Base-by-base conservation (phyloP, 371 early-diverging fungal genomes). In the Mortierella sp. region DNA sequence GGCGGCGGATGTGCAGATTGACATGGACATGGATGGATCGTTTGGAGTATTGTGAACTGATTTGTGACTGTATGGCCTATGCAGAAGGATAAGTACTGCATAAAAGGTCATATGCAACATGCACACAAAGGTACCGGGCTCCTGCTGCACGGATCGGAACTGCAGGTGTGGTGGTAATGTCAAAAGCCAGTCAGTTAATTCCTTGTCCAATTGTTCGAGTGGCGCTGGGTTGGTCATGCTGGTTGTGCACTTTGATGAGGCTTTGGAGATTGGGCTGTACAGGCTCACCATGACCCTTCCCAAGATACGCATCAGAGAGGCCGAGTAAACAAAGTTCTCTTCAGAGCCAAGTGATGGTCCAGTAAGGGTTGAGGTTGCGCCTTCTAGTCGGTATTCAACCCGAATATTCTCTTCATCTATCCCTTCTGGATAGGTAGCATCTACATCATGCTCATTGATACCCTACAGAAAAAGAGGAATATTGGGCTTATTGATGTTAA, bases 1-100 rank as follows among this genome's bases (percentile, higher is more conserved):
- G 8, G 91, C 91, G 4, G 91, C 89, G 54, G 84, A 85, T 0
- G 89, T 89, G 61, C 91, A 91, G 19, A 89, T 91, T 22, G 83
- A 86, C 10, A 89, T 69, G 2, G 80, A 80, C 22, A 80, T 80
- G 7, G 75, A 70, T 17, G 80, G 75, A 22, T 74, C 71, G 47
- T 80, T 74, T 28, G 60, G 40, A 0, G 75, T 61, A 26, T 57
- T 54, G 45, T 67, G 76, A 0, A 51, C 53, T 0, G 82, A 75
- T 19, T 68, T 53, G 60, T 82, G 60, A 55, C 84, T 70, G 83
- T 85, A 91, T 0, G 90, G 91, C 34, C 90, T 75, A 72, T 89
- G 90, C 26, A 90, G 68, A 28, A 91, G 65, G 31, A 90, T 70
- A 53, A 88, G 65, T 9, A 86, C 70, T 15, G 86, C 86, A 56